Conservation (phyloP, 2,329 filamentous ascomycete genomes). For the Thielaviopsis ethacetica region DNA sequence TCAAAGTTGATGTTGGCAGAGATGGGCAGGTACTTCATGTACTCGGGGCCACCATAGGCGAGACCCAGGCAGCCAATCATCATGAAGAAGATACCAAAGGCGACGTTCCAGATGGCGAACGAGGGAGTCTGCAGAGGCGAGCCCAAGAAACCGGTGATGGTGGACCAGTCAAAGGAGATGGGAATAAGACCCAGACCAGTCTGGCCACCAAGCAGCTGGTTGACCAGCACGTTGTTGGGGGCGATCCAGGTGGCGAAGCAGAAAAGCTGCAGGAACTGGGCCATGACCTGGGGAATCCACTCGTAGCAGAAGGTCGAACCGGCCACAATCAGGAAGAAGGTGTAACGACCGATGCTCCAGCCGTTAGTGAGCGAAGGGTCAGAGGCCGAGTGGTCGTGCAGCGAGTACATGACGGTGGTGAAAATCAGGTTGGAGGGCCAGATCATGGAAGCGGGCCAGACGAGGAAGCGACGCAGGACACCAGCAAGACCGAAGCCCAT, state of each 20-base stretch:
- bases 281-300: conserved; percentile 35
- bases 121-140: conserved; percentile 35
- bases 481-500: conserved; percentile 43
- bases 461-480: conserved; percentile 34
- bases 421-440: conserved; percentile 40
- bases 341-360: conserved; percentile 48
- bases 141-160: conserved; percentile 30
- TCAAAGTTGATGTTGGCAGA: conserved; percentile 40
- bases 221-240: conserved; percentile 42
- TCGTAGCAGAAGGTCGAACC: conserved; percentile 34
- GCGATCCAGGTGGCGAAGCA: conserved; percentile 45
- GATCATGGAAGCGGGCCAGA: conserved; percentile 39
- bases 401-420: conserved; percentile 32
- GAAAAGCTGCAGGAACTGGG: conserved; percentile 36
- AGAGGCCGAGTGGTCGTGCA: conserved; percentile 28
- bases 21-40: conserved; percentile 44
- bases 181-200: conserved; percentile 43
- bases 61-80: conserved; percentile 40
- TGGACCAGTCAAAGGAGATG: conserved; percentile 39
- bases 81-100: conserved; percentile 38
- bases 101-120: conserved; percentile 39
- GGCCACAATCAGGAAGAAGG: conserved; percentile 43
- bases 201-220: conserved; percentile 44
- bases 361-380: conserved; percentile 36
- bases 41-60: conserved; percentile 41